These are phyloP conservation scores for Eucalyptus urophylla DNA, from an alignment of 345 rosid species.

Conservation along the genomic window DNA sequence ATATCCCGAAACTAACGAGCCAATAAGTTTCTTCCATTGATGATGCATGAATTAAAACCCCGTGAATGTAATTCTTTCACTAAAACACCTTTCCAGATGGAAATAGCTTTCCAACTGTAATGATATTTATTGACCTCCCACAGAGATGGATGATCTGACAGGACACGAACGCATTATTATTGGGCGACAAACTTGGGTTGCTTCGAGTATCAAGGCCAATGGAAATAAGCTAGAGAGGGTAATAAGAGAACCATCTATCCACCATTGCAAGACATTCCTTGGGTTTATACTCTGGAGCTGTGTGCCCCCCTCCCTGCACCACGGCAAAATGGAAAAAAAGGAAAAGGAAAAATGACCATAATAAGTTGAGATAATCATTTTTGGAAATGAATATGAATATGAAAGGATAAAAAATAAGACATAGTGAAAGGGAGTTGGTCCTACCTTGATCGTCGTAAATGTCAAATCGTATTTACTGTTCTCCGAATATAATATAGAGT, in stretches of 20 bases:
- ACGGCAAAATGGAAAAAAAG: neutral
- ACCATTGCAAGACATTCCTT: neutral
- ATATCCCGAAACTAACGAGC: neutral
- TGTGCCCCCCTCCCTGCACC: neutral
- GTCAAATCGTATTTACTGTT: neutral
- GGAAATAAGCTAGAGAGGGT: neutral
- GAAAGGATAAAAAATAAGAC: neutral
- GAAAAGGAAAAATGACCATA: neutral
- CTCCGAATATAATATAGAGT: neutral
- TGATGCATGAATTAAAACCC: neutral
- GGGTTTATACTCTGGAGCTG: neutral
- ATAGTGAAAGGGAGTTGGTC: neutral
- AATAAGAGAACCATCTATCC: neutral
- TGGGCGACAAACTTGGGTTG: neutral
- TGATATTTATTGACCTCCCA: neutral
- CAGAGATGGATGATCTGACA: neutral
- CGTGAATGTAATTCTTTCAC: neutral
- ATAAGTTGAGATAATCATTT: neutral
- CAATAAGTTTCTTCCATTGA: neutral
- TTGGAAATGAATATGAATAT: neutral
- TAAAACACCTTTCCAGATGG: neutral
- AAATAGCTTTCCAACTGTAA: neutral
- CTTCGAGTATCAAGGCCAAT: neutral
- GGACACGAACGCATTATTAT: neutral
- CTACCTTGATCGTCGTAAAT: neutral